Conservation (phyloP, 1,284 basidiomycete species). For the Ceratobasidium papillatum region DNA sequence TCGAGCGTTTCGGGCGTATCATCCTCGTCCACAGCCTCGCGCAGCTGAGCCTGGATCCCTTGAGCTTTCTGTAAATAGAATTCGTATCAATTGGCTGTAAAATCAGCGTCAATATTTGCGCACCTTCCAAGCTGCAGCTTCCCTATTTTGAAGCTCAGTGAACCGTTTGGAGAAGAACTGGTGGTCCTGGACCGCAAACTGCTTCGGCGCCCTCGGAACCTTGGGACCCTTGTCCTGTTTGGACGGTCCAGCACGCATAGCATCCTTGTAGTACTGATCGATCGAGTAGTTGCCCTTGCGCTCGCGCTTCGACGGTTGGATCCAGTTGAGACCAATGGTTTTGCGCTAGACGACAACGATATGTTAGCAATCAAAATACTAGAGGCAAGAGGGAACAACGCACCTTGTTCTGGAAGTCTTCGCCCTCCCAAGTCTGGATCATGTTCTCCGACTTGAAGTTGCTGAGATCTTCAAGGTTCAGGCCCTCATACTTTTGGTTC, state of each 20-base stretch:
- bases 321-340: constrained; percentile 77
- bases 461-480: constrained; percentile 94
- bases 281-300: constrained; percentile 96
- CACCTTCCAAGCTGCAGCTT: constrained; percentile 83
- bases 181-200: constrained; percentile 92
- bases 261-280: constrained; percentile 93
- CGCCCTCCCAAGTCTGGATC: constrained; percentile 95
- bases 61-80: constrained; percentile 12
- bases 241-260: constrained; percentile 78
- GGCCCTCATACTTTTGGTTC: constrained; percentile 90
- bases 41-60: constrained; percentile 55
- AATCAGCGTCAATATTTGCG: constrained; percentile 39
- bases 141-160: constrained; percentile 86
- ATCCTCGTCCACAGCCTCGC: constrained; percentile 74
- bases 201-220: constrained; percentile 88
- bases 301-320: constrained; percentile 95
- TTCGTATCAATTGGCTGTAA: background rate
- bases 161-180: constrained; percentile 94
- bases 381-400: constrained; percentile 45
- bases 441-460: constrained; percentile 94
- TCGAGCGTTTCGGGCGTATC: constrained; percentile 88
- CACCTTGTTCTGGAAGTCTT: constrained; percentile 85
- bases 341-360: constrained; percentile 63
- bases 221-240: constrained; percentile 87
- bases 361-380: constrained; percentile 40